Base-by-base conservation (phyloP, 139 green algal genomes). In the Tetraselmis striata region DNA sequence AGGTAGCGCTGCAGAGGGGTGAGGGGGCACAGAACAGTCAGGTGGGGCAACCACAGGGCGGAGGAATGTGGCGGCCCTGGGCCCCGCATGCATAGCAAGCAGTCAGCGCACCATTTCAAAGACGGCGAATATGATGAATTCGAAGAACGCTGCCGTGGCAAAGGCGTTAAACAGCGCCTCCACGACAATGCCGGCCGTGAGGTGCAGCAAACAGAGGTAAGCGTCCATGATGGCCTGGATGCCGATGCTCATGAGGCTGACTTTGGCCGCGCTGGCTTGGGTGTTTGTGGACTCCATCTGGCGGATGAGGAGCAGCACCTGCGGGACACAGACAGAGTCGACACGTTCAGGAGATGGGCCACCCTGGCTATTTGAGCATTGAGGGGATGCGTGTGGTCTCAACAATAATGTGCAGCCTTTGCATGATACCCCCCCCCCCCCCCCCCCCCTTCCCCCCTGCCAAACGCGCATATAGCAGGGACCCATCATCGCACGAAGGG, bases 111-210 rank as follows among this genome's bases (percentile, higher is more conserved):
- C 45, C 91, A 98, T 96, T 83, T 98, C 94, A 77, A 98, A 95
- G 24, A 98, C 91, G 23, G 90, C 93, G 86, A 98, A 98, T 11
- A 95, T 88, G 31, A 95, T 83, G 78, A 97, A 96, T 82, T 95
- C 85, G 76, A 96, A 92, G 83, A 95, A 95, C 1, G 94, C 89
- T 0, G 90, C 84, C 25, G 90, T 93, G 1, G 89, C 91, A 84
- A 98, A 95, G 1, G 91, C 84, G 74, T 91, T 93, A 85, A 97
- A 97, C 2, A 98, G 84, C 0, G 87, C 81, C 75, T 98, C 94
- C 23, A 94, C 79, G 75, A 98, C 86, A 30, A 98, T 95, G 31
- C 90, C 94, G 85, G 91, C 88, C 2, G 93, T 98, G 31, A 98
- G 91, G 88, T 98, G 94, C 77, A 95, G 59, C 32, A 98, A 78